Base-by-base conservation (phyloP, 768 basidiomycete genomes). In the Astraeus odoratus region DNA sequence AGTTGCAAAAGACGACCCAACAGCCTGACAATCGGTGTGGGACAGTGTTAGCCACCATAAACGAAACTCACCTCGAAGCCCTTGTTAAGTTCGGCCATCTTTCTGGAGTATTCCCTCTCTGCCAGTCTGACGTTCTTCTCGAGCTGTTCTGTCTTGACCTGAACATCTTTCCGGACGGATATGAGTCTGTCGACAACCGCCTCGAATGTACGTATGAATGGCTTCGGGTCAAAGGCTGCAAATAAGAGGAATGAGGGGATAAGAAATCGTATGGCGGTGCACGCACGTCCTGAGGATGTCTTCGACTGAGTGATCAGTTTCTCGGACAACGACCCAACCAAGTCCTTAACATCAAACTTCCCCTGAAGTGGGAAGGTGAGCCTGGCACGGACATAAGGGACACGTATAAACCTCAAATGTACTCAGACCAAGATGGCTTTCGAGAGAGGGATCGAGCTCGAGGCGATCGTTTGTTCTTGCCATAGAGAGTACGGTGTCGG, bases 101-200 rank as follows among this genome's bases (percentile, higher is more conserved):
- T 88, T 70, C 85, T 89, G 2, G 90, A 87, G 65, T 98, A 99
- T 54, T 96, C 93, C 50, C 92, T 68, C 65, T 98, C 95, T 2
- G 92, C 82, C 0, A 84, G 75, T 37, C 84, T 72, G 12, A 97
- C 94, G 53, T 81, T 83, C 69, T 87, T 88, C 70, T 98, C 95
- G 72, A 95, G 83, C 57, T 86, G 83, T 61, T 92, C 86, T 0
- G 91, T 94, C 65, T 85, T 85, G 19, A 80, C 69, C 51, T 97
- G 92, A 6, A 97, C 89, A 66, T 96, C 86, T 57, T 86, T 88
- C 35, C 95, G 78, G 13, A 96, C 75, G 1, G 81, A 74, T 49
- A 99, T 85, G 26, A 99, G 76, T 43, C 76, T 80, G 67, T 96
- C 93, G 9, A 98, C 83, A 0, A 90, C 88, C 15, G 80, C 78